phyloP scores from a whole-genome alignment of 148 eudicot genomes.

The Rheum nobile region DNA sequence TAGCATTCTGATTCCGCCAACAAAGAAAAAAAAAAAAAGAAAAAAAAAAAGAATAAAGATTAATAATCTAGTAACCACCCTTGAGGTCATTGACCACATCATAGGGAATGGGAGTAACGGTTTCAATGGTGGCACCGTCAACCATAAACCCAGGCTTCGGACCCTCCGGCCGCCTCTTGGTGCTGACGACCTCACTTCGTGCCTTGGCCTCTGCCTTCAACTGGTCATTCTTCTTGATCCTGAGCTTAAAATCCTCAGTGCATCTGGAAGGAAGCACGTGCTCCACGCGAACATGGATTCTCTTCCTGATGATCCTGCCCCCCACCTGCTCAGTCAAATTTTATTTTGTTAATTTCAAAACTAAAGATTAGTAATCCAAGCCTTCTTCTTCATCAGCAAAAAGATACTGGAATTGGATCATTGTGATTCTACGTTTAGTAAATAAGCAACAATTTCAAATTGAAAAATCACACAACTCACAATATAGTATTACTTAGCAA shows the following conservation, averaged over 20 bases:
- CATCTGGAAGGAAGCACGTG: slow-evolving; percentile 46
- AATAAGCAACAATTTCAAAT: neutral
- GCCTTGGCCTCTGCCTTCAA: slow-evolving; percentile 56
- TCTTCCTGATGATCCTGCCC: slow-evolving; percentile 40
- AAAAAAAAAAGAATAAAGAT: slow-evolving; percentile 4
- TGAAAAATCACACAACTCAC: neutral
- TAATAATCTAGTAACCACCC: slow-evolving; percentile 33
- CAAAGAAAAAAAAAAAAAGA: slow-evolving; percentile 5
- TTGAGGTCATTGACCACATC: slow-evolving; percentile 64
- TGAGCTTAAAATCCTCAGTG: slow-evolving; percentile 39
- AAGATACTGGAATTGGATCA: no score
- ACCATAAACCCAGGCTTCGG: slow-evolving; percentile 61
- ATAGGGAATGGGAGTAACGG: slow-evolving; percentile 48
- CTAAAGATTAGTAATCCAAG: no score
- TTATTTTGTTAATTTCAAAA: neutral
- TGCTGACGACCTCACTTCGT: slow-evolving; percentile 40
- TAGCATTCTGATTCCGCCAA: neutral
- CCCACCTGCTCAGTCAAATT: slow-evolving; percentile 24
- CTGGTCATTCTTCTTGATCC: slow-evolving; percentile 44
- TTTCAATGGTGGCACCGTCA: slow-evolving; percentile 43
- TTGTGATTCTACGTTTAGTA: no score
- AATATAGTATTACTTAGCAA: neutral
- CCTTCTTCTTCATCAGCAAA: no score
- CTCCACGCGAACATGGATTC: slow-evolving; percentile 54
- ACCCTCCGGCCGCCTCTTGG: slow-evolving; percentile 54